Percentiles rank a stretch among this genome's conserved stretches.
These are phyloP conservation scores for Aspergillus niger DNA, from an alignment of 2,329 filamentous ascomycete genomes.

Conservation along the genomic window DNA sequence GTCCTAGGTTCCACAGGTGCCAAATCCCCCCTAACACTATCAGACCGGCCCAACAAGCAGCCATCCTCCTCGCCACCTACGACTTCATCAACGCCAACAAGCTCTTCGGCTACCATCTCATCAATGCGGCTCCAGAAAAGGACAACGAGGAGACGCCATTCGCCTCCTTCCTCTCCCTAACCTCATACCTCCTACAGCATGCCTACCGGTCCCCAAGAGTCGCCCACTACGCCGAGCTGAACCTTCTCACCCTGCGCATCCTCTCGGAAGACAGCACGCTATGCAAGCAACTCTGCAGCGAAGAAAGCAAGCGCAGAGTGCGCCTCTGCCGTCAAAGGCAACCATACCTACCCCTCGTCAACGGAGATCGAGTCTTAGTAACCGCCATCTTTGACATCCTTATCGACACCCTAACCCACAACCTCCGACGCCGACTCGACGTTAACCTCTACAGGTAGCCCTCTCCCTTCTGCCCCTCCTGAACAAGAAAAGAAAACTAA, in stretches of 20 bases:
- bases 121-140: slow-evolving; percentile 62
- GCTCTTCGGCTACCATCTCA: slow-evolving; percentile 83
- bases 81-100: slow-evolving; percentile 96
- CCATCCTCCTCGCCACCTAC: slow-evolving; percentile 81
- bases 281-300: slow-evolving; percentile 80
- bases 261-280: slow-evolving; percentile 81
- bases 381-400: slow-evolving; percentile 81
- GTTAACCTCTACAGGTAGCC: slow-evolving; percentile 73
- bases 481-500: background rate
- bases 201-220: slow-evolving; percentile 80
- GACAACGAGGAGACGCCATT: slow-evolving; percentile 73
- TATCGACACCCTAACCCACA: slow-evolving; percentile 91
- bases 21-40: slow-evolving; percentile 24
- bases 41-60: slow-evolving; percentile 77
- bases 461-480: background rate
- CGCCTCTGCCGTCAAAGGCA: slow-evolving; percentile 87
- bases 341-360: slow-evolving; percentile 76
- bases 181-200: slow-evolving; percentile 91
- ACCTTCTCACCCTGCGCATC: slow-evolving; percentile 80
- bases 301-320: slow-evolving; percentile 72
- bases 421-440: slow-evolving; percentile 81
- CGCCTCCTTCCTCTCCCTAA: slow-evolving; percentile 78
- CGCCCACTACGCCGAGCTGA: slow-evolving; percentile 80
- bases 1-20: too few relatives aligned
- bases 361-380: slow-evolving; percentile 71